These are phyloP conservation scores for Lactarius indigo DNA, from an alignment of 768 basidiomycete genomes.

Conservation along the genomic window DNA sequence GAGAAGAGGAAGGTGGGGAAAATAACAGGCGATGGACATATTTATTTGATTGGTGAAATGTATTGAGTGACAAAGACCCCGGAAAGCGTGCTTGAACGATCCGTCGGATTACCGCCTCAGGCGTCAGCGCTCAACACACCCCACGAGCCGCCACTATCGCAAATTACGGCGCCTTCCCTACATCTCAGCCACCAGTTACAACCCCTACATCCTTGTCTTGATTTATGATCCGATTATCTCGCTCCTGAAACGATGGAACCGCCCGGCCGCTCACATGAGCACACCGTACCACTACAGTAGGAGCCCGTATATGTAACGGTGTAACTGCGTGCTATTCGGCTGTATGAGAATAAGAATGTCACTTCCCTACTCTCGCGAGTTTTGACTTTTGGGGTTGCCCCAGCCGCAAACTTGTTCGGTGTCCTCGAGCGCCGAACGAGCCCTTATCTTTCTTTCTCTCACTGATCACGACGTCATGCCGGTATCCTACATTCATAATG, in stretches of 20 bases:
- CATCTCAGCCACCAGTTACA: neutral
- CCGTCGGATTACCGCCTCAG: neutral
- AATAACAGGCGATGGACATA: conserved; percentile 16
- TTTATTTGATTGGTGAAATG: conserved; percentile 17
- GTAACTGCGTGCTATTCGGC: neutral
- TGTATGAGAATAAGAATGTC: neutral
- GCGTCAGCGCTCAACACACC: neutral
- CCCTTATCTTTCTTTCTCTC: neutral
- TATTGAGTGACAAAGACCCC: conserved; percentile 23
- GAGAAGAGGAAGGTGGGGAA: conserved; percentile 13
- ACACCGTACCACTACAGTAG: neutral
- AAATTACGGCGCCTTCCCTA: conserved; percentile 8
- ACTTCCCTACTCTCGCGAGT: neutral
- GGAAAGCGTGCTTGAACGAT: conserved; percentile 4
- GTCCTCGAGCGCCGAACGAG: neutral
- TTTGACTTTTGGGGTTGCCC: neutral
- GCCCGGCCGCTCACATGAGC: no score
- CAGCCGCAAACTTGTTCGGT: neutral
- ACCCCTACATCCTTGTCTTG: neutral
- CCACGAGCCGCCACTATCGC: conserved; percentile 9
- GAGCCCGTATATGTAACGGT: neutral
- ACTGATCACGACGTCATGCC: neutral
- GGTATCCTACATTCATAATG: conserved; percentile 1
- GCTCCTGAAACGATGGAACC: neutral
- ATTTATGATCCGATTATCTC: neutral